Evolutionary conservation across 1,284 basidiomycete species (phyloP).

Genomic region (Trichosporon sp.): DNA sequence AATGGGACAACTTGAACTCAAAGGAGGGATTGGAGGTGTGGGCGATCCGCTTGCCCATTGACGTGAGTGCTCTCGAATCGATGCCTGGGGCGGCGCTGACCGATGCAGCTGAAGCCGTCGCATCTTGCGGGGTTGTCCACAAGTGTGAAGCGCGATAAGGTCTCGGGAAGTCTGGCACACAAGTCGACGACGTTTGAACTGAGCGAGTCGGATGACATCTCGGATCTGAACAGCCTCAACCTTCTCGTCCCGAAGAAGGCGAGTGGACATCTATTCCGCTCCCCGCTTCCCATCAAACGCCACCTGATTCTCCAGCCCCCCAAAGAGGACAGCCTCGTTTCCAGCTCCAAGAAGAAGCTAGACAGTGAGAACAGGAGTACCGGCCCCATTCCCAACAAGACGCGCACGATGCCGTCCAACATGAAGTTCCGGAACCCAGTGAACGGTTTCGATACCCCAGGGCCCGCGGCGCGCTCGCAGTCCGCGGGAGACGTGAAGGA

Average conservation of each 20-base stretch:
- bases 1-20: conserved; percentile 36
- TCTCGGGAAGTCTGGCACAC: conserved; percentile 27
- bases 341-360: not conserved
- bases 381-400: not conserved
- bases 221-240: conserved; percentile 43
- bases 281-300: conserved; percentile 37
- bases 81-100: not conserved
- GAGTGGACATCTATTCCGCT: not conserved
- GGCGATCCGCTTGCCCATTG: conserved; percentile 44
- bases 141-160: not conserved
- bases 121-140: conserved; percentile 25
- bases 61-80: conserved; percentile 27
- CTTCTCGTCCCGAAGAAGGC: conserved; percentile 37
- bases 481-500: not conserved
- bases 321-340: not conserved
- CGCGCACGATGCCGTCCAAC: not conserved
- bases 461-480: conserved; percentile 21
- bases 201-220: conserved; percentile 18
- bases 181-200: conserved; percentile 34
- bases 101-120: conserved; percentile 38
- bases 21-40: conserved; percentile 43
- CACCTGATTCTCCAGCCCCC: conserved; percentile 38
- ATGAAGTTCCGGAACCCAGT: conserved; percentile 44
- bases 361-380: not conserved
- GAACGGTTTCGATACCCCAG: conserved; percentile 37